Conservation (phyloP, 2,329 filamentous ascomycete species). For the Sarocladium strictum region DNA sequence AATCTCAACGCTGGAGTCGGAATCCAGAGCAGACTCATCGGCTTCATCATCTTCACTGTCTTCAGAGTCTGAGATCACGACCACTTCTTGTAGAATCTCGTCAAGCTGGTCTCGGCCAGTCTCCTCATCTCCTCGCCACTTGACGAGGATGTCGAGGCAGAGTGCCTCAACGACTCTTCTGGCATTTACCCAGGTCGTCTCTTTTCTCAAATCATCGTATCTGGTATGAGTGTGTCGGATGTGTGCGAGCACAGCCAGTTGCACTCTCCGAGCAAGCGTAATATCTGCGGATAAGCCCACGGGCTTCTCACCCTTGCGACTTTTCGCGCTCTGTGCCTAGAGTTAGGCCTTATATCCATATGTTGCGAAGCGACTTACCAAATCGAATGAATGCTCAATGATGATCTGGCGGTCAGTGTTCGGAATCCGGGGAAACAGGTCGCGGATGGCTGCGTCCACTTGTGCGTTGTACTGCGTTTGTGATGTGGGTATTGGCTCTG, state of each 20-base stretch:
- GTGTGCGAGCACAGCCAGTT: slow-evolving; percentile 60
- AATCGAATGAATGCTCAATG: slow-evolving; percentile 56
- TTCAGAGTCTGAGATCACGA: slow-evolving; percentile 59
- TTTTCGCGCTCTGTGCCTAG: slow-evolving; percentile 34
- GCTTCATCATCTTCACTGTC: slow-evolving; percentile 33
- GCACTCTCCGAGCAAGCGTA: slow-evolving; percentile 54
- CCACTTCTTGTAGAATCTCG: slow-evolving; percentile 60
- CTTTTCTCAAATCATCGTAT: slow-evolving; percentile 55
- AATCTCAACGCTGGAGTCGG: slow-evolving; percentile 1
- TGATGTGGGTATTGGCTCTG: slow-evolving; percentile 54
- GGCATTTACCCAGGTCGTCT: slow-evolving; percentile 53
- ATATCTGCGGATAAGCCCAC: slow-evolving; percentile 53
- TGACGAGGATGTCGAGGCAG: slow-evolving; percentile 60
- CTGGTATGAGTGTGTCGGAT: slow-evolving; percentile 62
- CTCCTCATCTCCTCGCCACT: slow-evolving; percentile 67
- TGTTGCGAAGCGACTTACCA: slow-evolving; percentile 32
- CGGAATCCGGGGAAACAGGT: slow-evolving; percentile 60
- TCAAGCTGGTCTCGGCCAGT: slow-evolving; percentile 62
- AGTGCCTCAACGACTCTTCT: slow-evolving; percentile 54
- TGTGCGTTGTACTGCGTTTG: slow-evolving; percentile 57
- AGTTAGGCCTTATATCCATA: not conserved
- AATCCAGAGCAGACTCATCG: slow-evolving; percentile 21
- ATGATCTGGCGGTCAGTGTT: slow-evolving; percentile 58
- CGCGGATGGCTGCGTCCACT: slow-evolving; percentile 55
- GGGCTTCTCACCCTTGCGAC: slow-evolving; percentile 41